Percentiles rank a stretch among this genome's conserved stretches.
phyloP scores from a whole-genome alignment of 805 yeast species.

The Lipomyces sp. region DNA sequence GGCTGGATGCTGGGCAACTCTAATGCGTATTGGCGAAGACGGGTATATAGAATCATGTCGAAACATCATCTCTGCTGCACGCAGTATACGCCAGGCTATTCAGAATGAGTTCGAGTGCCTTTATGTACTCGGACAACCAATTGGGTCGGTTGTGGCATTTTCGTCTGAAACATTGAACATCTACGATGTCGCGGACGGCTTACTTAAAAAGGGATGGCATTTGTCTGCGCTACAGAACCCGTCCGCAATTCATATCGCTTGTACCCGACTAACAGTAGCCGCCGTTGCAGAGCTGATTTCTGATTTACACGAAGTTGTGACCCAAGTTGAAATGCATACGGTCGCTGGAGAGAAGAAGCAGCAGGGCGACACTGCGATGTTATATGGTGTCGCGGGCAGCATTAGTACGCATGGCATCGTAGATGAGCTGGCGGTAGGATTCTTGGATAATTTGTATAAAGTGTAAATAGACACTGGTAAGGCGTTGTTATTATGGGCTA shows the following conservation, averaged over 20 bases:
- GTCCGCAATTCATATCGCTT: constrained; percentile 87
- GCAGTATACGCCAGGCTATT: constrained; percentile 57
- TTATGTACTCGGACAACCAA: constrained; percentile 81
- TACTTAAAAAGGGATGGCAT: constrained; percentile 81
- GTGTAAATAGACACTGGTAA: constrained; percentile 15
- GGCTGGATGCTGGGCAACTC: constrained; percentile 98
- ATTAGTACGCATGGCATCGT: constrained; percentile 83
- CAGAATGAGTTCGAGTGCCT: constrained; percentile 57
- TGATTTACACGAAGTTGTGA: constrained; percentile 43
- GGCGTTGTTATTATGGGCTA: not conserved
- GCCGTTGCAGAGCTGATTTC: constrained; percentile 63
- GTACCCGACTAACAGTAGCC: constrained; percentile 69
- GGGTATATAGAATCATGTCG: constrained; percentile 74
- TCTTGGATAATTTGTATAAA: constrained; percentile 80
- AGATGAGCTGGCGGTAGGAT: constrained; percentile 75
- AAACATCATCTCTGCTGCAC: constrained; percentile 70
- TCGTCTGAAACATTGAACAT: constrained; percentile 65
- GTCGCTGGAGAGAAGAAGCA: constrained; percentile 18
- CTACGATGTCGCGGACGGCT: constrained; percentile 75
- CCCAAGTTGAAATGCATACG: not conserved
- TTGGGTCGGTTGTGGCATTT: constrained; percentile 81
- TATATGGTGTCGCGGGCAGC: constrained; percentile 96
- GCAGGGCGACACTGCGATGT: constrained; percentile 70
- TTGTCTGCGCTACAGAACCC: constrained; percentile 85
- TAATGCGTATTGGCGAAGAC: constrained; percentile 78